Evolutionary conservation across 345 rosid genomes (phyloP).

Genomic region (Camelina hispida): DNA sequence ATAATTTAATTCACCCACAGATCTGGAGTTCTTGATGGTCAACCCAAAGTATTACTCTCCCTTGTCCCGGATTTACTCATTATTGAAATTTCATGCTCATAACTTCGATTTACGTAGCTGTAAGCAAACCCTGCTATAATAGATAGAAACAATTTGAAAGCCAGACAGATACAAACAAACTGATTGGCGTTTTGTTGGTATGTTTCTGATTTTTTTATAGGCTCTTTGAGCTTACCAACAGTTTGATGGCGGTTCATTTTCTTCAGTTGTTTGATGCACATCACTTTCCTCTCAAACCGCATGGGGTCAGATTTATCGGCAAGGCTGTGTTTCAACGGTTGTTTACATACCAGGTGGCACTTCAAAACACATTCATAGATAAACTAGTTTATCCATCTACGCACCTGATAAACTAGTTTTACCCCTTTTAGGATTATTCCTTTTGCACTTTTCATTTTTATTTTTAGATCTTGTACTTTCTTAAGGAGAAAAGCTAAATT

Average conservation of each 20-base stretch:
- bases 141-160: conserved; percentile 3
- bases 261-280: too few relatives aligned
- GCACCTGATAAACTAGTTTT: too few relatives aligned
- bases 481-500: too few relatives aligned
- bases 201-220: conserved; percentile 85
- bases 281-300: too few relatives aligned
- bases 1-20: conserved; percentile 47
- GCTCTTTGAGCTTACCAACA: conserved; percentile 85
- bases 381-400: too few relatives aligned
- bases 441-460: too few relatives aligned
- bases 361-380: too few relatives aligned
- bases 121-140: conserved; percentile 49
- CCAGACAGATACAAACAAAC: conserved; percentile 6
- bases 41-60: conserved; percentile 92
- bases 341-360: too few relatives aligned
- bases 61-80: conserved; percentile 80
- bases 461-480: too few relatives aligned
- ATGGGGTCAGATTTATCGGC: too few relatives aligned
- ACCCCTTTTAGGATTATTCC: too few relatives aligned
- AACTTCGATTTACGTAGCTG: conserved; percentile 78
- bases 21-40: conserved; percentile 84
- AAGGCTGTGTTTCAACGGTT: too few relatives aligned
- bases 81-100: conserved; percentile 93
- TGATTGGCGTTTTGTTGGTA: conserved; percentile 33
- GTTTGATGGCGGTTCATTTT: conserved; percentile 45